These are phyloP conservation scores for Moringa oleifera DNA, from an alignment of 345 rosid species.

Conservation along the genomic window DNA sequence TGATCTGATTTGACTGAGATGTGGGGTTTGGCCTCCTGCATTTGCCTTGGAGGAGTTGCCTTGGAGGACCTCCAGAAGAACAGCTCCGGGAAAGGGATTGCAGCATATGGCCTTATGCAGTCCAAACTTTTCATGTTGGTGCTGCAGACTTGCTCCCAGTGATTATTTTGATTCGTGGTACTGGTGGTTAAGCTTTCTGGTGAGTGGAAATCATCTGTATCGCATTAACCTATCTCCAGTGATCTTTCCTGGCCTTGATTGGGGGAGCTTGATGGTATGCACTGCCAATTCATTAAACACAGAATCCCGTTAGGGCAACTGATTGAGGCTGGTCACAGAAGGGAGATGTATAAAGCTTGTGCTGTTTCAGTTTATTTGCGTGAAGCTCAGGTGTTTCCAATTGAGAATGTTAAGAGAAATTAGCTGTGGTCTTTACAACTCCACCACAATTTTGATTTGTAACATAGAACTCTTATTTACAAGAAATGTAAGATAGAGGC, in stretches of 20 bases:
- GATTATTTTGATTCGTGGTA: too few relatives aligned
- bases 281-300: slow-evolving; percentile 2
- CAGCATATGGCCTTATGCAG: not conserved
- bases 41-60: not conserved
- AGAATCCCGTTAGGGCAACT: slow-evolving; percentile 9
- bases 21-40: not conserved
- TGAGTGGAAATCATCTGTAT: too few relatives aligned
- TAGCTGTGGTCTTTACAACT: slow-evolving; percentile 19
- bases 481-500: slow-evolving; percentile 36
- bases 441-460: slow-evolving; percentile 54
- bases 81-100: not conserved
- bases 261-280: too few relatives aligned
- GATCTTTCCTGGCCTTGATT: too few relatives aligned
- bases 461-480: slow-evolving; percentile 39
- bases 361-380: slow-evolving; percentile 19
- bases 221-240: too few relatives aligned
- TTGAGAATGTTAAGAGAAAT: slow-evolving; percentile 28
- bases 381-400: slow-evolving; percentile 18
- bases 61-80: not conserved
- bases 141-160: too few relatives aligned
- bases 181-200: too few relatives aligned
- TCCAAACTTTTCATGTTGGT: not conserved
- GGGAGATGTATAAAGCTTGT: slow-evolving; percentile 18
- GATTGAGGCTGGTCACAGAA: slow-evolving; percentile 7
- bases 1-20: slow-evolving; percentile 18